These are phyloP conservation scores for Kodamaea ohmeri DNA, from an alignment of 1,139 yeast species.

Conservation along the genomic window DNA sequence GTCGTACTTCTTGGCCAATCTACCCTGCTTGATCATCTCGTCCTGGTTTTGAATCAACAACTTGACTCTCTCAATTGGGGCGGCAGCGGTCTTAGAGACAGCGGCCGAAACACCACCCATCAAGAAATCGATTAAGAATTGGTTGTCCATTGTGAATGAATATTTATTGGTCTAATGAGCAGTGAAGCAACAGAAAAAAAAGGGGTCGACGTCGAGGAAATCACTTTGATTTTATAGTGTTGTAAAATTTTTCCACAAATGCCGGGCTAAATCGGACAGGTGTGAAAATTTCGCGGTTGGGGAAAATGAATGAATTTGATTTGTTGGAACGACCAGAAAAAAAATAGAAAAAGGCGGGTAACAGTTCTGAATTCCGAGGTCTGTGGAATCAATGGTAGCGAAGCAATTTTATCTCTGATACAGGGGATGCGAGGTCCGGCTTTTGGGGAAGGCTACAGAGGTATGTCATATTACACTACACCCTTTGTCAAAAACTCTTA, in stretches of 20 bases:
- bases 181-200: slow-evolving; percentile 5
- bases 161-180: slow-evolving; percentile 8
- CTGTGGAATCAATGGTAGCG: background rate
- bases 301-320: slow-evolving; percentile 9
- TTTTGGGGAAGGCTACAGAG: too few species aligned
- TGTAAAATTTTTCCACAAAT: slow-evolving; percentile 7
- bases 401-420: too few species aligned
- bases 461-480: too few species aligned
- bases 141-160: slow-evolving; percentile 17
- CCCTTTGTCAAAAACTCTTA: too few species aligned
- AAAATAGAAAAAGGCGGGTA: slow-evolving; percentile 10
- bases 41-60: slow-evolving; percentile 54
- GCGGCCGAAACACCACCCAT: slow-evolving; percentile 61
- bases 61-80: slow-evolving; percentile 56
- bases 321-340: slow-evolving; percentile 7
- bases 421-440: background rate
- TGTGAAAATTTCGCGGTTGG: slow-evolving; percentile 6
- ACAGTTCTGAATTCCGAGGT: slow-evolving; percentile 5
- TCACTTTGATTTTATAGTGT: slow-evolving; percentile 6
- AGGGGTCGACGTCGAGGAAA: slow-evolving; percentile 5
- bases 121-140: slow-evolving; percentile 37
- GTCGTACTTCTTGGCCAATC: slow-evolving; percentile 48
- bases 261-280: slow-evolving; percentile 11
- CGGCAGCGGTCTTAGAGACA: slow-evolving; percentile 54
- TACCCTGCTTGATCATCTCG: slow-evolving; percentile 55